These are phyloP conservation scores for Pestalotiopsis sp. DNA, from an alignment of 2,329 filamentous ascomycete genomes.

Conservation along the genomic window DNA sequence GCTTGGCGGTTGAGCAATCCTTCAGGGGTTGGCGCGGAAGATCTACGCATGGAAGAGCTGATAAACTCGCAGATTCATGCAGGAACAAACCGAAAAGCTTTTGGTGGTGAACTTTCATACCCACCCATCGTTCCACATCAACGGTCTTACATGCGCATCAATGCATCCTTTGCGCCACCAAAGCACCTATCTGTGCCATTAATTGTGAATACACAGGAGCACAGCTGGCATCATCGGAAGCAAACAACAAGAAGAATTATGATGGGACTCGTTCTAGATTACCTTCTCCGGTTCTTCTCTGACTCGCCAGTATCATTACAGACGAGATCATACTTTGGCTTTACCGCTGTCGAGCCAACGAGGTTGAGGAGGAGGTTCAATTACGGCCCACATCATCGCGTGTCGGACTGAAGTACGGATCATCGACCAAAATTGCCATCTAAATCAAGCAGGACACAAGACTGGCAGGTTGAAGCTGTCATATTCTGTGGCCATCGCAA, in stretches of 20 bases:
- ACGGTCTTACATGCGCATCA: not conserved
- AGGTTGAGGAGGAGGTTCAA: not conserved
- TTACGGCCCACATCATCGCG: not conserved
- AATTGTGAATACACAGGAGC: too few species aligned
- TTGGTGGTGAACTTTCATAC: not conserved
- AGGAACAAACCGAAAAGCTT: not conserved
- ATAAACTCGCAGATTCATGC: not conserved
- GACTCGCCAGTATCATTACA: not conserved
- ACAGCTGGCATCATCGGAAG: too few species aligned
- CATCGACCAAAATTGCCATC: not conserved
- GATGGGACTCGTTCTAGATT: too few species aligned
- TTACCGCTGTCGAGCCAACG: not conserved
- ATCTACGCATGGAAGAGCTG: not conserved
- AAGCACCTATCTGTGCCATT: too few species aligned
- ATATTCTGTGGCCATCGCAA: too few species aligned
- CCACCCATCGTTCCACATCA: not conserved
- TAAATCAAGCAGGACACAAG: not conserved
- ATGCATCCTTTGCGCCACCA: not conserved
- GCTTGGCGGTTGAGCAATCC: not conserved
- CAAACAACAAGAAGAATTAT: too few species aligned
- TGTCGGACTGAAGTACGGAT: not conserved
- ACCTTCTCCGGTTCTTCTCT: not conserved
- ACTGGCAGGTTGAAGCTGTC: not conserved
- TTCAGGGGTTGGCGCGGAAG: not conserved
- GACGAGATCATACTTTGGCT: not conserved